Conservation (phyloP, 768 basidiomycete genomes). For the Tephrocybe rancida region DNA sequence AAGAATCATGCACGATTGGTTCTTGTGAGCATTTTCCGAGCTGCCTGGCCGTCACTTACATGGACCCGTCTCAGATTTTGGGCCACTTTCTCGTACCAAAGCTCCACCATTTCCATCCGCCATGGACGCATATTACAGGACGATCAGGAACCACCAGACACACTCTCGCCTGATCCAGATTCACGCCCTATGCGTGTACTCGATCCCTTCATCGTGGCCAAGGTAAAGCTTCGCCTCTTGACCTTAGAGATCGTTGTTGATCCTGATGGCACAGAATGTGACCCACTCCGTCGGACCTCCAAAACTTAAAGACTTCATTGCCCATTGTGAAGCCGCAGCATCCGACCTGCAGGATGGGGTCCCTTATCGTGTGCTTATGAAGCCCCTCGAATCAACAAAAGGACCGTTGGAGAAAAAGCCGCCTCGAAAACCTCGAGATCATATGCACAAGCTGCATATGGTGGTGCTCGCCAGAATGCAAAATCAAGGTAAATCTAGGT, state of each 20-base stretch:
- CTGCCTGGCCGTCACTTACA: conserved; percentile 1
- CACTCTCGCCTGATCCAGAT: background rate
- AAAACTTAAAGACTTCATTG: background rate
- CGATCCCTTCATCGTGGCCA: conserved; percentile 13
- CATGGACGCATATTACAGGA: conserved; percentile 3
- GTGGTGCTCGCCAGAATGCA: too few relatives aligned
- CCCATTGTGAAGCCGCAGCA: background rate
- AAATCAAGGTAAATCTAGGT: too few relatives aligned
- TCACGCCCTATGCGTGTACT: background rate
- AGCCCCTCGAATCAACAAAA: background rate
- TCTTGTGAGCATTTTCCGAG: conserved; percentile 34
- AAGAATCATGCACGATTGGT: conserved; percentile 40
- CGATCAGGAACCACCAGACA: background rate
- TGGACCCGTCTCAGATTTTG: conserved; percentile 41
- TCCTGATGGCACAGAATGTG: conserved; percentile 9
- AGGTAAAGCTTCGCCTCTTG: background rate
- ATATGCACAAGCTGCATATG: too few relatives aligned
- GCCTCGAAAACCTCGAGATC: too few relatives aligned
- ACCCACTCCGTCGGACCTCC: background rate
- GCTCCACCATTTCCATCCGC: conserved; percentile 4
- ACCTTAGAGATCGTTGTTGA: background rate
- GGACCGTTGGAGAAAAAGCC: too few relatives aligned
- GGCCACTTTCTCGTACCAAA: conserved; percentile 36
- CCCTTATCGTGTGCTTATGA: background rate
- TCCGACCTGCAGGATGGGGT: background rate